phyloP scores from a whole-genome alignment of 1,139 yeast species.

The Blastobotrys petasosporus region DNA sequence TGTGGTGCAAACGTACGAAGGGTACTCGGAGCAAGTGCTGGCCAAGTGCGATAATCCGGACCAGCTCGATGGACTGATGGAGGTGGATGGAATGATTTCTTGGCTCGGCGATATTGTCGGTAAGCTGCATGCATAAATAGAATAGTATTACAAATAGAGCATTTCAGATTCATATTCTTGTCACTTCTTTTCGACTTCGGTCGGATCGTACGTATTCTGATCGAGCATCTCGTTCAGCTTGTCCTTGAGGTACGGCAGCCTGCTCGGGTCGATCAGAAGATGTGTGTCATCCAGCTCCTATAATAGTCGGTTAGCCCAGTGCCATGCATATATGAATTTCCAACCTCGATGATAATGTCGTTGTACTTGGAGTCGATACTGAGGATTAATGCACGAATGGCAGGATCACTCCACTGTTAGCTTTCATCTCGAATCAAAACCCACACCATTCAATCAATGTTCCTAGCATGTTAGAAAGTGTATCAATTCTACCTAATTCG shows the following conservation, averaged over 20 bases:
- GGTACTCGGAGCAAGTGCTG: constrained; percentile 35
- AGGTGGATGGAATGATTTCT: constrained; percentile 49
- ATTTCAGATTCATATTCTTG: not conserved
- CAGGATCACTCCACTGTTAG: constrained; percentile 60
- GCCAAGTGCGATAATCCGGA: constrained; percentile 20
- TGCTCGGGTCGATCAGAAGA: constrained; percentile 67
- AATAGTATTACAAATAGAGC: not conserved
- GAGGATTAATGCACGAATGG: constrained; percentile 77
- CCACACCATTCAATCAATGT: constrained; percentile 32
- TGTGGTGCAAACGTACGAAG: constrained; percentile 44
- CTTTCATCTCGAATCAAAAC: constrained; percentile 2
- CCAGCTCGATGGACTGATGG: constrained; percentile 42
- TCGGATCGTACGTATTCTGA: constrained; percentile 77
- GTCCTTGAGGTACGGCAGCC: constrained; percentile 65
- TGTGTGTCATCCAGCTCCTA: constrained; percentile 89
- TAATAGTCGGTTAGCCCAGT: not conserved
- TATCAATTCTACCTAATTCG: too few species aligned
- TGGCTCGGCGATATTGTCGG: constrained; percentile 44
- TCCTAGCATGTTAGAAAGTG: constrained; percentile 13
- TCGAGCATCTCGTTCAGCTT: constrained; percentile 73
- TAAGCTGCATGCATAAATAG: constrained; percentile 23
- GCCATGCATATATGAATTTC: too few species aligned
- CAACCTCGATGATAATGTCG: constrained; percentile 60
- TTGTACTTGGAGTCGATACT: constrained; percentile 68
- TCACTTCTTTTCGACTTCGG: constrained; percentile 49